Base-by-base conservation (phyloP, 805 yeast species). In the Lachancea sp. region DNA sequence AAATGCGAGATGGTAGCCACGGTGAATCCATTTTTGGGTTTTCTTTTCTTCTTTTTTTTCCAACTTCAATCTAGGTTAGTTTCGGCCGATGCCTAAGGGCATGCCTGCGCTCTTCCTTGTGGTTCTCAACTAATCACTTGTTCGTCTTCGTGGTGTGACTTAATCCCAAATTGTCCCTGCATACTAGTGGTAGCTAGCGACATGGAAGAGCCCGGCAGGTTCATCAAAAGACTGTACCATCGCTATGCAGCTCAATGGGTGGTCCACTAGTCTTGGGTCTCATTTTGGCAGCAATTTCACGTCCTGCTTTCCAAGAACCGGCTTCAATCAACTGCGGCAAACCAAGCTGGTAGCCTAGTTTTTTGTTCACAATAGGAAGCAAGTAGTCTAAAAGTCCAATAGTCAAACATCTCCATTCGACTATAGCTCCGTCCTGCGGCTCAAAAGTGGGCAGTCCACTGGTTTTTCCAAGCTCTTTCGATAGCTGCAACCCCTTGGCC, bases 251-350 rank as follows among this genome's bases (percentile, higher is more conserved):
- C 48, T 78, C 79, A 43, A 80, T 80, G 16, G 86, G 86, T 6
- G 85, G 85, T 2, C 83, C 84, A 3, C 70, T 73, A 0, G 74
- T 69, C 13, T 55, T 53, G 7, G 75, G 72, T 52, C 86, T 69
- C 47, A 68, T 52, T 45, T 63, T 55, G 9, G 73, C 73, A 2
- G 86, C 85, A 43, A 78, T 75, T 42, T 73, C 74, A 48, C 86
- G 66, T 1, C 86, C 86, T 2, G 81, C 75, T 49, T 74, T 75
- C 86, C 86, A 80, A 26, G 79, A 72, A 0, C 86, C 86, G 2
- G 85, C 85, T 51, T 80, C 86, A 38, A 80, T 74, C 45, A 80
- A 56, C 57, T 80, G 85, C 1, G 85, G 80, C 36, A 80, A 58
- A 8, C 59, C 50, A 38, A 80, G 55, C 38, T 65, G 64, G 27